These are phyloP conservation scores for Debaryomyces prosopidis DNA, from an alignment of 805 yeast species.

Conservation along the genomic window DNA sequence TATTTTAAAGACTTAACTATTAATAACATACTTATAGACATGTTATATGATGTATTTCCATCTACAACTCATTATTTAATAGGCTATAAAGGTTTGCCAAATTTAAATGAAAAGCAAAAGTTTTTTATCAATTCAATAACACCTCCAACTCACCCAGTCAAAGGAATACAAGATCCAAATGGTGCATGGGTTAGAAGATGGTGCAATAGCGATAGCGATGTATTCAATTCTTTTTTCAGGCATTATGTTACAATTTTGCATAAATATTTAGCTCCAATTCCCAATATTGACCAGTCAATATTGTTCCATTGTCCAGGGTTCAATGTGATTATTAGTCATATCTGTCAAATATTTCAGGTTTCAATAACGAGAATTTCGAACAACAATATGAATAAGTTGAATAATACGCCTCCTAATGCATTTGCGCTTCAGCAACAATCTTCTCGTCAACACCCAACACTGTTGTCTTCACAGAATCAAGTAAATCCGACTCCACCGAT, in stretches of 20 bases:
- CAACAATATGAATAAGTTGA: conserved; percentile 8
- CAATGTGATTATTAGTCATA: conserved; percentile 44
- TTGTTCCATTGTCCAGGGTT: conserved; percentile 45
- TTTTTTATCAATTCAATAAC: conserved; percentile 33
- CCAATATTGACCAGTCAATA: conserved; percentile 1
- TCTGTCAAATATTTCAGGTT: conserved; percentile 42
- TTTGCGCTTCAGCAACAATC: conserved; percentile 1
- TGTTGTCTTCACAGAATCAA: conserved; percentile 2
- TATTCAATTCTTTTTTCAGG: conserved; percentile 61
- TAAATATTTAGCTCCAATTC: conserved; percentile 3
- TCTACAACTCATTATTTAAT: conserved; percentile 28
- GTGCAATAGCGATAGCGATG: conserved; percentile 56
- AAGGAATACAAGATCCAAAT: conserved; percentile 55
- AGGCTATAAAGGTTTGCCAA: conserved; percentile 33
- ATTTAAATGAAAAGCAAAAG: conserved; percentile 27
- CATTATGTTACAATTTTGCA: conserved; percentile 47
- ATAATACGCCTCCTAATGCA: conserved; percentile 2
- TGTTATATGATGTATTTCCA: conserved; percentile 23
- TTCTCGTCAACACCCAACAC: conserved; percentile 3
- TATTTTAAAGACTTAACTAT: conserved; percentile 1
- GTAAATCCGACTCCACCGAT: conserved; percentile 7
- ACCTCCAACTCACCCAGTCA: conserved; percentile 43
- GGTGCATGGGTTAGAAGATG: conserved; percentile 66
- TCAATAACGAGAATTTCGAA: conserved; percentile 25
- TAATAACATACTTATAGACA: background rate